Evolutionary conservation across 768 basidiomycete species (phyloP).

Genomic region (Tricholoma sp.): DNA sequence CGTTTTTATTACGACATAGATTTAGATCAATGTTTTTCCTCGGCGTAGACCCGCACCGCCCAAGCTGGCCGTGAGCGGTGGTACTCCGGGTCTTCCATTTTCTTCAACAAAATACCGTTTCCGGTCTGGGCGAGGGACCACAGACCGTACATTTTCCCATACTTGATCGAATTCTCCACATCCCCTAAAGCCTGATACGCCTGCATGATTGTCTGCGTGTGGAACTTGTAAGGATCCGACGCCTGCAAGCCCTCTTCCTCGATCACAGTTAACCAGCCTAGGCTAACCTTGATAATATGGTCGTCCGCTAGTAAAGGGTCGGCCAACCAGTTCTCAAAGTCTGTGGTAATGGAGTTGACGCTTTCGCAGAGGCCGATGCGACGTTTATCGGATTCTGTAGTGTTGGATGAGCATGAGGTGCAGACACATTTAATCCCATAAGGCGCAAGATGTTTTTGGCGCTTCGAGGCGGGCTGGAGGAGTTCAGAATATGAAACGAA

Average conservation of each 20-base stretch:
- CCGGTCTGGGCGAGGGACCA: constrained; percentile 14
- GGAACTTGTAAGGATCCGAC: constrained; percentile 47
- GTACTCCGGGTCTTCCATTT: constrained; percentile 10
- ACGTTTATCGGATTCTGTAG: constrained; percentile 18
- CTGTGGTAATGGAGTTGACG: constrained; percentile 5
- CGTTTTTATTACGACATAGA: background rate
- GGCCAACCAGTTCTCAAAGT: constrained; percentile 14
- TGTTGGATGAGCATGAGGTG: constrained; percentile 19
- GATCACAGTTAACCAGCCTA: constrained; percentile 14
- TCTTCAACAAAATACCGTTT: constrained; percentile 8
- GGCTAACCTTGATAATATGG: constrained; percentile 14
- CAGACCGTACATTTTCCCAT: constrained; percentile 11
- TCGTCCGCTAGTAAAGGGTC: constrained; percentile 13
- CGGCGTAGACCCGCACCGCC: constrained; percentile 2
- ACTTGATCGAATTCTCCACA: constrained; percentile 11
- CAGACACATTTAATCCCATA: constrained; percentile 26
- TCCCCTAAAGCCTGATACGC: constrained; percentile 17
- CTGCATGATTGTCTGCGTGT: constrained; percentile 13
- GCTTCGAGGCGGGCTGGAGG: constrained; percentile 14
- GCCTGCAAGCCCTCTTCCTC: constrained; percentile 14
- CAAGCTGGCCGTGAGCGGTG: constrained; percentile 8
- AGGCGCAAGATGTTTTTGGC: constrained; percentile 20
- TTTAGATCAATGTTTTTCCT: background rate
- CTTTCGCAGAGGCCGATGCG: constrained; percentile 13
- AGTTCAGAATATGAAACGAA: constrained; percentile 23